Evolutionary conservation across 2,329 filamentous ascomycete species (phyloP).

Genomic region (Simplicillium sp.): DNA sequence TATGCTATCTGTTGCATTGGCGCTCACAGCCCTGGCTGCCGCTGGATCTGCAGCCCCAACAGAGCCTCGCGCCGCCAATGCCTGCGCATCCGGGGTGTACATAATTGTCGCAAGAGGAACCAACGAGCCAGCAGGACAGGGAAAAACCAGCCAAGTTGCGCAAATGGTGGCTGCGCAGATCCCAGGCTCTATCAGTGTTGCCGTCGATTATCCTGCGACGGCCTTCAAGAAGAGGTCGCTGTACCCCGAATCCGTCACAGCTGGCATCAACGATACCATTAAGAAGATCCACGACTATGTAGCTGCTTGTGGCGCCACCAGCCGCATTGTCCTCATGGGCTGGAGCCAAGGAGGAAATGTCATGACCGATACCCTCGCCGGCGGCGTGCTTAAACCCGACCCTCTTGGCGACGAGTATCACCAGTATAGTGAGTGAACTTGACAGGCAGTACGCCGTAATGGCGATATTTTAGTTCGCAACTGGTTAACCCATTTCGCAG

Average conservation of each 20-base stretch:
- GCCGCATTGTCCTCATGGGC: conserved; percentile 7
- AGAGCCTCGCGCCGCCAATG: neutral
- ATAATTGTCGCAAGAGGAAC: conserved; percentile 8
- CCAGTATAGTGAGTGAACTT: conserved; percentile 5
- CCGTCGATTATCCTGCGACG: conserved; percentile 8
- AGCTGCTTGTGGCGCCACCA: conserved; percentile 2
- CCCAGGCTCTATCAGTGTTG: conserved; percentile 6
- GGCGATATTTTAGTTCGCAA: neutral
- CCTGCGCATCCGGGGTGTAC: conserved; percentile 7
- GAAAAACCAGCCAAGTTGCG: conserved; percentile 3
- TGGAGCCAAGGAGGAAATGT: conserved; percentile 9
- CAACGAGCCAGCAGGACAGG: conserved; percentile 5
- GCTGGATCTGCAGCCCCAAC: conserved; percentile 1
- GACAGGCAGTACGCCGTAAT: neutral
- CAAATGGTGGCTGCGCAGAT: conserved; percentile 3
- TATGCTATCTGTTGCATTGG: neutral
- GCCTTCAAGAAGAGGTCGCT: neutral
- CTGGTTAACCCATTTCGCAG: neutral
- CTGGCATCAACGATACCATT: conserved; percentile 6
- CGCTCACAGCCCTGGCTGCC: neutral
- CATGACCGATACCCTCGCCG: conserved; percentile 6
- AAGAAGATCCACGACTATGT: conserved; percentile 7
- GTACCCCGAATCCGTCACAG: conserved; percentile 5
- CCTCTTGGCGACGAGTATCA: conserved; percentile 4
- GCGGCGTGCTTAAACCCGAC: conserved; percentile 7